These are phyloP conservation scores for Handroanthus guayacan DNA, from an alignment of 257 asterid genomes.

Conservation along the genomic window DNA sequence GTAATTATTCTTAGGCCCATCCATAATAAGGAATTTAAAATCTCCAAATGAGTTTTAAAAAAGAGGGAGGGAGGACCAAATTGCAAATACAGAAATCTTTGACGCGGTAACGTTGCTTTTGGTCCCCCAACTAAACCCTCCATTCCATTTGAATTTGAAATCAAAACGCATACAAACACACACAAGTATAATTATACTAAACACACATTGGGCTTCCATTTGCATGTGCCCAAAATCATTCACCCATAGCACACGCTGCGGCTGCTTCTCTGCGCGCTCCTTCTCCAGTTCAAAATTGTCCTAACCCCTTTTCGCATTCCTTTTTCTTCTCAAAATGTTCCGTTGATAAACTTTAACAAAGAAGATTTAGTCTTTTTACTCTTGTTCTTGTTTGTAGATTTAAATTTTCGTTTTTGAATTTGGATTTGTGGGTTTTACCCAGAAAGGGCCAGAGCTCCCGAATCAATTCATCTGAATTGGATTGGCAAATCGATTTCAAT, in stretches of 20 bases:
- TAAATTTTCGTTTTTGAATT: conserved; percentile 27
- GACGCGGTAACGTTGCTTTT: conserved; percentile 37
- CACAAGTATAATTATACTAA: not conserved
- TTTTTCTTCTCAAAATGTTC: not conserved
- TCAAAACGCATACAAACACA: not conserved
- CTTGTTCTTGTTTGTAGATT: conserved; percentile 3
- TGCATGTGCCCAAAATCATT: conserved; percentile 18
- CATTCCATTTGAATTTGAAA: conserved; percentile 44
- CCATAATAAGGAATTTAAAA: not conserved
- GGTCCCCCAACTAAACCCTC: conserved; percentile 28
- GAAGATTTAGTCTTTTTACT: conserved; percentile 12
- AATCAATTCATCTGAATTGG: conserved; percentile 10
- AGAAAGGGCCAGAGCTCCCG: not conserved
- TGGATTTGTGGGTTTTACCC: conserved; percentile 32
- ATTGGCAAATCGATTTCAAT: not conserved
- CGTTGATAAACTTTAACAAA: conserved; percentile 26
- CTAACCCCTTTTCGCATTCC: not conserved
- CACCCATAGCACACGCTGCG: conserved; percentile 10
- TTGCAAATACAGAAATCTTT: conserved; percentile 27
- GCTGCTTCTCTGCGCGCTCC: conserved; percentile 48
- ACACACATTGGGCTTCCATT: conserved; percentile 9
- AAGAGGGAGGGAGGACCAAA: conserved; percentile 29
- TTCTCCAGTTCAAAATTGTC: conserved; percentile 40
- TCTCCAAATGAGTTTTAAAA: conserved; percentile 12
- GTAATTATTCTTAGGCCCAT: no score